Base-by-base conservation (phyloP, 192 early-diverging fungal genomes). In the Piromyces finnis region DNA sequence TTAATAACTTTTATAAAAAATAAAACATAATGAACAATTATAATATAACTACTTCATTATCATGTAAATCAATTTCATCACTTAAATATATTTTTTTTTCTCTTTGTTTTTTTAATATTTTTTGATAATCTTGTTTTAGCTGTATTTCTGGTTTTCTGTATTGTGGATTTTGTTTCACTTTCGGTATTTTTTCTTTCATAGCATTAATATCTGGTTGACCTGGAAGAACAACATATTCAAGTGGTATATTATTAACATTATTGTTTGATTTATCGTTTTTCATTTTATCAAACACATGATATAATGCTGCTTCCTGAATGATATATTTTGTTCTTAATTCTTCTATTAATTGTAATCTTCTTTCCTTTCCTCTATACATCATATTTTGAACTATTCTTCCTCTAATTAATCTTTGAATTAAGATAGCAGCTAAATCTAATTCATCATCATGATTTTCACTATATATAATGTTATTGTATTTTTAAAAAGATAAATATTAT, bases 301-400 rank as follows among this genome's bases (percentile, higher is more conserved):
- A 78, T 4, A 83, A 83, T 15, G 79, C 78, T 5, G 84, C 85
- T 9, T 81, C 59, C n/a, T 78, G 80, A 77, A 89, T 80, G 11
- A 83, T 87, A 51, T 88, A 85, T 28, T 87, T 83, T 16, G 85
- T 88, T 28, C 88, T 84, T 32, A 91, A 83, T 80, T 91, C 90
- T 80, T 84, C 83, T 82, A 91, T 91, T 77, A 91, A 87, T 29
- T 86, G 79, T 12, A 85, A 81, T 32, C 88, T 79, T 41, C 87
- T 83, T 77, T 90, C 84, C 79, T 41, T 81, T 81, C 87, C 88
- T 84, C 87, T 84, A 78, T 88, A 89, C 88, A 91, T 89, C 16
- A 83, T 35, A 51, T 87, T 87, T 82, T 91, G 90, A n/a, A 85
- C 85, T n/a, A 86, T 82, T 7, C 88, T 81, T 1, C 90, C 90